These are phyloP conservation scores for Rubus parviflorus DNA, from an alignment of 306 rosid species.

Conservation along the genomic window DNA sequence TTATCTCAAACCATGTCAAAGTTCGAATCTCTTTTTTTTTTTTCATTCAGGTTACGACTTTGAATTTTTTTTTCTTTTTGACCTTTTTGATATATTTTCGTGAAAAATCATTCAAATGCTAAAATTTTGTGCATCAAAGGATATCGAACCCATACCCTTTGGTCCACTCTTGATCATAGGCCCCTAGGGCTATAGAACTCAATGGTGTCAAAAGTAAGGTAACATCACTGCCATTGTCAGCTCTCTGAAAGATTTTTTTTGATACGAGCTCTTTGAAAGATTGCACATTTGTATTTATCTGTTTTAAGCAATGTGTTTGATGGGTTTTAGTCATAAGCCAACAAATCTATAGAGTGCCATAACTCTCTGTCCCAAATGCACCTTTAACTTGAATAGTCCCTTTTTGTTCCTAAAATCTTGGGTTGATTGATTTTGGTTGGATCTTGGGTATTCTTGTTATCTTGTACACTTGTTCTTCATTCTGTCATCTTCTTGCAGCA, in stretches of 20 bases:
- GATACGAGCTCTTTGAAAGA: not conserved
- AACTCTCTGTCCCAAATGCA: not conserved
- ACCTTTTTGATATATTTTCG: too few relatives aligned
- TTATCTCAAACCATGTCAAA: not conserved
- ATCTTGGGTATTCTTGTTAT: not conserved
- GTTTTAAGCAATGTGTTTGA: too few relatives aligned
- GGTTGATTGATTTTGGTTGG: constrained; percentile 18
- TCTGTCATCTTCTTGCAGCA: constrained; percentile 30
- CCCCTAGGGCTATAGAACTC: too few relatives aligned
- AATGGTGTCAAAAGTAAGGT: too few relatives aligned
- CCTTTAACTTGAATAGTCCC: not conserved
- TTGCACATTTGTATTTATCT: too few relatives aligned
- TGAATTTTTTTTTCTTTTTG: too few relatives aligned
- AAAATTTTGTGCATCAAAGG: too few relatives aligned
- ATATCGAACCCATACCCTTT: too few relatives aligned
- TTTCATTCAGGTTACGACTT: too few relatives aligned
- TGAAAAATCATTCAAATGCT: too few relatives aligned
- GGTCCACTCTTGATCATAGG: too few relatives aligned
- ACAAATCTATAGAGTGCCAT: not conserved
- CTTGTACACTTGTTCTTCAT: constrained; percentile 1
- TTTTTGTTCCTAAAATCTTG: constrained; percentile 14
- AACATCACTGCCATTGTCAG: not conserved
- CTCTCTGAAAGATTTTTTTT: not conserved
- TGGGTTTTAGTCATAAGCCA: not conserved
- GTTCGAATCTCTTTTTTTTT: too few relatives aligned